Evolutionary conservation across 1,139 yeast species (phyloP), one percentile per base, ranked within the genome.

Genomic region (Meyerozyma carpophila): DNA sequence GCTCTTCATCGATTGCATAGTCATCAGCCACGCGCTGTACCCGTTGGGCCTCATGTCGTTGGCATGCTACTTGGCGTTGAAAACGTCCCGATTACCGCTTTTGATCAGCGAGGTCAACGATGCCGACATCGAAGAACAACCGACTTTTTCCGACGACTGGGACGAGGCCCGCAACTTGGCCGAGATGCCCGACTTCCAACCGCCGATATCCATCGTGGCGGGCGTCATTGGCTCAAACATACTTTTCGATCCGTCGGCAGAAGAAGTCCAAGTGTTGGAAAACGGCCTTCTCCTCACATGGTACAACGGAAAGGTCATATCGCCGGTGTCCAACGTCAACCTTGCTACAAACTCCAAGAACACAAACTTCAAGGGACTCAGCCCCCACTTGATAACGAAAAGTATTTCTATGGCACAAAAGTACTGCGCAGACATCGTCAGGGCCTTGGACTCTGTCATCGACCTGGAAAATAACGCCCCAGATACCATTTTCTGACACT

Each of bases 81-180:
- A 81, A 52, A 79, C 93, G 18, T 84, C 97, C 1, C 73, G 73
- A 48, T 70, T 91, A 44, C 98, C 98, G 5, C 70, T 82, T 42
- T 68, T 89, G 44, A 66, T 79, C 3, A 85, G 95, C 16, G 81
- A 75, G 24, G 78, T 62, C 60, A 70, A 79, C 48, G 81, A 75
- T 52, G 70, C 66, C 38, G 79, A 77, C 43, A 65, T 86, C 14
- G 96, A 87, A 57, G 96, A 90, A 61, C 82, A 87, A 50, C 98
- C 98, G 1, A 87, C 90, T 0, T 91, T 91, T 57, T 83, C 91
- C 38, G 97, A 90, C 56, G 95, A 82, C 58, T 91, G 86, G 93
- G 84, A 73, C 56, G 72, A 68, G 50, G 79, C 84, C 29, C 70
- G 55, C 44, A 73, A 60, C 39, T 63, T 85, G 32, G 69, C 76